Percentiles rank a stretch among this genome's conserved stretches.
Conservation (phyloP, 1,284 basidiomycete genomes). For the Apiotrichum mycotoxinovorans region DNA sequence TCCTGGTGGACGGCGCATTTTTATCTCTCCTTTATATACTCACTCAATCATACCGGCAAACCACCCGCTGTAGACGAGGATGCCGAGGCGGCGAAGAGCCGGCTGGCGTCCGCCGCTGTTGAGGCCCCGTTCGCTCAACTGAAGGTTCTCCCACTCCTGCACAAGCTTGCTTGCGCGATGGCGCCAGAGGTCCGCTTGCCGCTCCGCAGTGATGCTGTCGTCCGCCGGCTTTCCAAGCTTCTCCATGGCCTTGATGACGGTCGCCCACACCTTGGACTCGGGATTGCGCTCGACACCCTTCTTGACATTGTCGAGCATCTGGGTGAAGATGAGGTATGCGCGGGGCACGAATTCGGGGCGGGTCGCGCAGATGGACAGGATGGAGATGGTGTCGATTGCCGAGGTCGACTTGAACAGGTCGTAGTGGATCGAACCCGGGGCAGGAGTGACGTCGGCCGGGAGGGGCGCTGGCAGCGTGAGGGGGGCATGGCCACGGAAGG, state of each 20-base stretch:
- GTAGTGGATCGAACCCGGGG: constrained; percentile 20
- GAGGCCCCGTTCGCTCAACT: not conserved
- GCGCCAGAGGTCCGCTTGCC: constrained; percentile 11
- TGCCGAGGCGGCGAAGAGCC: constrained; percentile 29
- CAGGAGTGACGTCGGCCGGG: constrained; percentile 24
- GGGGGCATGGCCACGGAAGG: not conserved
- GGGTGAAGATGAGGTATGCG: constrained; percentile 46
- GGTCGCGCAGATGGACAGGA: constrained; percentile 47
- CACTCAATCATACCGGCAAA: constrained; percentile 39
- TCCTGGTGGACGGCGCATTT: too few relatives aligned
- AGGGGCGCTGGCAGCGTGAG: constrained; percentile 30
- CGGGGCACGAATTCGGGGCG: constrained; percentile 42
- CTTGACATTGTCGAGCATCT: constrained; percentile 34
- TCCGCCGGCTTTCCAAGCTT: constrained; percentile 17
- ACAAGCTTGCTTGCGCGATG: constrained; percentile 7
- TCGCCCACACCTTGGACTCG: constrained; percentile 42
- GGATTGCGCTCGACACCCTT: constrained; percentile 24
- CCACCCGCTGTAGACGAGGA: constrained; percentile 47
- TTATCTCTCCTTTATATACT: constrained; percentile 14
- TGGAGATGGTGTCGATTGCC: constrained; percentile 41
- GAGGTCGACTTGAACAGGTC: constrained; percentile 40
- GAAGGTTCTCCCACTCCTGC: constrained; percentile 32
- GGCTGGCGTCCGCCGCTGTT: not conserved
- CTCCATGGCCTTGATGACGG: constrained; percentile 40
- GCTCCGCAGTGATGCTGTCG: not conserved